phyloP scores from a whole-genome alignment of 2,329 filamentous ascomycete genomes.

The Alternaria alternata region DNA sequence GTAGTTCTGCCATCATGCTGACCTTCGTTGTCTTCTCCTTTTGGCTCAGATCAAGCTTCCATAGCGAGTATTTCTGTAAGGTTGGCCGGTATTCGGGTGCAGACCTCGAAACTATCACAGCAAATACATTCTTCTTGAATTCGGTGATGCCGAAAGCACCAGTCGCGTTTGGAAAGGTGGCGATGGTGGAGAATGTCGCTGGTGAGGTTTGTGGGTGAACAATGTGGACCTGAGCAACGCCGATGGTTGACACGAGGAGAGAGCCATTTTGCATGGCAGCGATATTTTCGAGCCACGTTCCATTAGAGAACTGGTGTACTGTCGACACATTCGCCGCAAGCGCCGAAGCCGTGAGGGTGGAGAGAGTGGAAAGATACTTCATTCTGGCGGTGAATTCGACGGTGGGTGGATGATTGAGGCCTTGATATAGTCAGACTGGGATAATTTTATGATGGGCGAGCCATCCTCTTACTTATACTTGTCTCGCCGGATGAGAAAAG shows the following conservation, averaged over 20 bases:
- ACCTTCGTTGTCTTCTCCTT: neutral
- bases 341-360: slow-evolving; percentile 2
- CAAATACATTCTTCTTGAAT: slow-evolving; percentile 43
- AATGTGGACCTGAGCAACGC: slow-evolving; percentile 43
- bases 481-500: neutral
- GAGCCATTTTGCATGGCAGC: slow-evolving; percentile 48
- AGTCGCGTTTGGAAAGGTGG: slow-evolving; percentile 34
- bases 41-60: slow-evolving; percentile 26
- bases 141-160: slow-evolving; percentile 51
- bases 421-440: neutral
- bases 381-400: neutral
- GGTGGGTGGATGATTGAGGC: neutral
- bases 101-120: slow-evolving; percentile 37
- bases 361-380: slow-evolving; percentile 4
- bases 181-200: slow-evolving; percentile 27
- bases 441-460: neutral
- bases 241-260: slow-evolving; percentile 47
- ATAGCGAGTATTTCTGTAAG: slow-evolving; percentile 23
- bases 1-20: slow-evolving; percentile 27
- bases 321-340: slow-evolving; percentile 12
- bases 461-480: neutral
- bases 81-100: slow-evolving; percentile 8
- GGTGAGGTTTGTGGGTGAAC: slow-evolving; percentile 41
- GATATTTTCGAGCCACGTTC: slow-evolving; percentile 51
- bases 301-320: slow-evolving; percentile 37